Evolutionary conservation across 768 basidiomycete genomes (phyloP).

Genomic region (Botryobasidium botryosum): DNA sequence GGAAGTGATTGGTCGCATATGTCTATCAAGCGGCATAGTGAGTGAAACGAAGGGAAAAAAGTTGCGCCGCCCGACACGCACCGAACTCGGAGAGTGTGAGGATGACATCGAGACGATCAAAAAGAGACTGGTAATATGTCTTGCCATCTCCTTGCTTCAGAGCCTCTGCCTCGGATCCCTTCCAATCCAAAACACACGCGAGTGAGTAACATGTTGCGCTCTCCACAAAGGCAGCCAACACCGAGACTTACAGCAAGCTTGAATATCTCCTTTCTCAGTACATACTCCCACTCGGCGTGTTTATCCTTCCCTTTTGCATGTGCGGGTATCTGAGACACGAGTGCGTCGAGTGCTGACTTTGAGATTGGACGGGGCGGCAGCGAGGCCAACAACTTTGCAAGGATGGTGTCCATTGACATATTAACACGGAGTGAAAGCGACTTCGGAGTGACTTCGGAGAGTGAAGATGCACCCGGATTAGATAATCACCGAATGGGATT

Average conservation of each 20-base stretch:
- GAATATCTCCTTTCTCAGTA: conserved; percentile 55
- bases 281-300: conserved; percentile 51
- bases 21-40: conserved; percentile 27
- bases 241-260: conserved; percentile 45
- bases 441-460: no score
- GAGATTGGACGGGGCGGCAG: neutral
- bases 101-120: conserved; percentile 50
- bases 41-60: neutral
- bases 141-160: conserved; percentile 33
- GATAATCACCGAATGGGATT: no score
- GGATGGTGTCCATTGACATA: no score
- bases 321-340: conserved; percentile 3
- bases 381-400: neutral
- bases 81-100: conserved; percentile 66
- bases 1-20: conserved; percentile 65
- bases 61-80: no score
- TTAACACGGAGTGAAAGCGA: no score
- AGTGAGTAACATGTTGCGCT: neutral
- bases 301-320: neutral
- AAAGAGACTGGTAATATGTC: conserved; percentile 44
- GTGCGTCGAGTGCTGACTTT: neutral
- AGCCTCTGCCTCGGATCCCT: conserved; percentile 55
- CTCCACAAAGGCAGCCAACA: neutral
- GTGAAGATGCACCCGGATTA: no score
- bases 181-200: neutral